phyloP scores from a whole-genome alignment of 345 rosid species.

The Garcia nutans region DNA sequence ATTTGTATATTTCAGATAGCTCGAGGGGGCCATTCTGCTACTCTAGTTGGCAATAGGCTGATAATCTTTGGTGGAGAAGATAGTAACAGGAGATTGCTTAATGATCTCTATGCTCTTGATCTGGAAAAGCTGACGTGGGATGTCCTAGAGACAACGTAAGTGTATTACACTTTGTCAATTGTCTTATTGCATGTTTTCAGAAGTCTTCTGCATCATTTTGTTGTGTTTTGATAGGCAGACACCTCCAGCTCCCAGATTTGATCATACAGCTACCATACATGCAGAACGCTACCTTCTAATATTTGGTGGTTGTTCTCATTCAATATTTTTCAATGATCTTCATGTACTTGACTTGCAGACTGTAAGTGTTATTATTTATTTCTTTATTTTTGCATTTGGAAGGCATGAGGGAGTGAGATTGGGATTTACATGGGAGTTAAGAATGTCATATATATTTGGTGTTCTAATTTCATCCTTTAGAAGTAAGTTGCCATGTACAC shows the following conservation, averaged over 20 bases:
- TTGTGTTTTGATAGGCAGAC: constrained; percentile 71
- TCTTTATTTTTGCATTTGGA: background rate
- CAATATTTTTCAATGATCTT: constrained; percentile 86
- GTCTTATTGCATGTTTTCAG: constrained; percentile 13
- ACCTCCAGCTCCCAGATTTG: constrained; percentile 95
- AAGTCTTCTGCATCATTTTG: constrained; percentile 31
- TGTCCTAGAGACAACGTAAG: constrained; percentile 63
- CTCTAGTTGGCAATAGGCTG: constrained; percentile 72
- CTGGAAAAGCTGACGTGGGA: constrained; percentile 89
- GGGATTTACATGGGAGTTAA: background rate
- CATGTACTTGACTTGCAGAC: constrained; percentile 86
- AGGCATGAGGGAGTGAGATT: background rate
- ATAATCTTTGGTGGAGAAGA: constrained; percentile 93
- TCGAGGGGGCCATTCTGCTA: constrained; percentile 90
- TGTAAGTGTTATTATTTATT: constrained; percentile 42
- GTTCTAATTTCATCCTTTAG: background rate
- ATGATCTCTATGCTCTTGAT: constrained; percentile 77
- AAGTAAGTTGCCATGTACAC: background rate
- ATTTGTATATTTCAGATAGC: constrained; percentile 56
- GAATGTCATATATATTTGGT: background rate
- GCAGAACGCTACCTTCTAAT: constrained; percentile 73
- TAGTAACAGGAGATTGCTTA: constrained; percentile 68
- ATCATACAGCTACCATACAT: constrained; percentile 83
- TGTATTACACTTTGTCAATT: constrained; percentile 10
- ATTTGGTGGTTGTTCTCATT: constrained; percentile 97